Evolutionary conservation across 2,329 filamentous ascomycete species (phyloP), one percentile per base, ranked within the genome.

Genomic region (Endocalyx cinctus): DNA sequence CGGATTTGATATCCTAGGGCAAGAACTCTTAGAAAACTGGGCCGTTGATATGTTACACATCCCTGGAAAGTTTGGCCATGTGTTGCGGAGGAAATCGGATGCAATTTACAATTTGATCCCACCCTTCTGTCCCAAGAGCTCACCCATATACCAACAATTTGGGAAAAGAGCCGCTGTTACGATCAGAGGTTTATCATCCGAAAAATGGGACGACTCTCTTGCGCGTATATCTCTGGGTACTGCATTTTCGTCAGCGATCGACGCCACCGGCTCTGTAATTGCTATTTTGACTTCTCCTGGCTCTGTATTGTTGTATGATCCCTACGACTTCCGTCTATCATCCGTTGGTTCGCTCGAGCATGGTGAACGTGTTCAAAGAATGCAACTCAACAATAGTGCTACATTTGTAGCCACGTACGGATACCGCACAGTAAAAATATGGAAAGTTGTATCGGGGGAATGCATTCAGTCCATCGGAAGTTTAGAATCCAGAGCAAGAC

Each of bases 41-140:
- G 46, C 53, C 2, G 43, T 35, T 1, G 63, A 65, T 35, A 39
- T 64, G 6, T 34, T 59, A 7, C 57, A 55, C 33, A 38, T 66
- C 8, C 31, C 59, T 11, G 59, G 57, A 6, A 62, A 60, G 28
- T 65, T 63, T 37, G 54, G 55, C 4, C 27, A 11, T 6, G 38
- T 43, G 25, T 32, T 64, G 10, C 19, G 34, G 1, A 23, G 31
- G 19, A 36, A 48, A 6, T 60, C 62, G 0, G 41, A 52, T 5
- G 35, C 54, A 0, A 64, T 67, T 20, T 59, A 63, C 37, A 56
- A 57, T 27, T 38, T 50, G 3, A 55, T 67, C 7, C 58, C 62
- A 2, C 57, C 60, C 2, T 57, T 68, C 25, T 66, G 62, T 38
- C 62, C 64, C 0, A 22, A 33, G 6, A 43, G 47, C 14, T 63